Evolutionary conservation across 2,329 filamentous ascomycete genomes (phyloP).

Genomic region (Cercospora beticola): DNA sequence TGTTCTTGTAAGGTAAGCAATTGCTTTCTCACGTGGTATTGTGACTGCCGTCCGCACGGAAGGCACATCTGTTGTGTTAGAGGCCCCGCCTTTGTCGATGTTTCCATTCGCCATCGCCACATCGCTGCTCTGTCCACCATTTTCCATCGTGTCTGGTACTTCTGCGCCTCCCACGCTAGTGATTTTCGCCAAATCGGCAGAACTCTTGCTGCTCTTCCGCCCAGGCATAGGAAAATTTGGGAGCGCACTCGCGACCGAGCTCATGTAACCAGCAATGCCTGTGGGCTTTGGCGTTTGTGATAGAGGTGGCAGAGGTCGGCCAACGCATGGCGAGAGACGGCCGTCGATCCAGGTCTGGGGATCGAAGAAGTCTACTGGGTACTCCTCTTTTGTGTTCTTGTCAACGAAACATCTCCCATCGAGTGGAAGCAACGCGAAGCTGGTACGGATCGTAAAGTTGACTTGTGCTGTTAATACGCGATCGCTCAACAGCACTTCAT

Average conservation of each 20-base stretch:
- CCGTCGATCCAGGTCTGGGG: slow-evolving; percentile 76
- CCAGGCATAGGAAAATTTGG: slow-evolving; percentile 31
- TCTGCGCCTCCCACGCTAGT: slow-evolving; percentile 29
- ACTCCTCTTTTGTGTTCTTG: slow-evolving; percentile 74
- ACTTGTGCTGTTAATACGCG: slow-evolving; percentile 88
- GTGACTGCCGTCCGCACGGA: slow-evolving; percentile 47
- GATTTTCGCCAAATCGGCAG: slow-evolving; percentile 18
- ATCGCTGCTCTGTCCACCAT: slow-evolving; percentile 30
- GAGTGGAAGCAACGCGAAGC: slow-evolving; percentile 79
- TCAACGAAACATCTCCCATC: slow-evolving; percentile 87
- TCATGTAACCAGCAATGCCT: slow-evolving; percentile 48
- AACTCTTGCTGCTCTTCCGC: slow-evolving; percentile 30
- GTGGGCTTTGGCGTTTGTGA: slow-evolving; percentile 36
- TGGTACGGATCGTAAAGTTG: slow-evolving; percentile 87
- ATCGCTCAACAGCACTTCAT: slow-evolving; percentile 85
- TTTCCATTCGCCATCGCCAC: slow-evolving; percentile 46
- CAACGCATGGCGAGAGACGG: slow-evolving; percentile 74
- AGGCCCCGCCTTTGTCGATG: slow-evolving; percentile 23
- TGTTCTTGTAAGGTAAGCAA: slow-evolving; percentile 71
- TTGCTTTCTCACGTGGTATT: slow-evolving; percentile 55
- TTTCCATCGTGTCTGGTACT: slow-evolving; percentile 28
- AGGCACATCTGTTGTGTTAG: slow-evolving; percentile 17
- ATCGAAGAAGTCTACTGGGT: slow-evolving; percentile 81
- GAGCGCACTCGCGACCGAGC: slow-evolving; percentile 50
- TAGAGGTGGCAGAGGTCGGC: slow-evolving; percentile 62